Evolutionary conservation across 23 red algal genomes (phyloP).

Genomic region (Pyropia haitanensis): DNA sequence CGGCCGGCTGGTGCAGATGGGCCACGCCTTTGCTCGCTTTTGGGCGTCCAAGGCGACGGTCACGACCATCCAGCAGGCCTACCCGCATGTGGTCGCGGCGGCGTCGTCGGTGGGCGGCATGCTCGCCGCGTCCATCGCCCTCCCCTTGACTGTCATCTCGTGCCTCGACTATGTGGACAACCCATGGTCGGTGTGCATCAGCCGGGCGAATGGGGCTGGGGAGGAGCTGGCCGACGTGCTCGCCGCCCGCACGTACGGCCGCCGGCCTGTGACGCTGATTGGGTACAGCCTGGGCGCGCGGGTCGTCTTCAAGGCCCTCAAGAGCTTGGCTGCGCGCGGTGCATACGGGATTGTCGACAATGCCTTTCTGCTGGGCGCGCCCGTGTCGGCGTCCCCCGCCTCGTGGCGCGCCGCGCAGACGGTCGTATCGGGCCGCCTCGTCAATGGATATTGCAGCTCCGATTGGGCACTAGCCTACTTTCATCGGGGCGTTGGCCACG

Average conservation of each 20-base stretch:
- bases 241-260: constrained; percentile 73
- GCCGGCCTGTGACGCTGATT: constrained; percentile 86
- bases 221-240: constrained; percentile 94
- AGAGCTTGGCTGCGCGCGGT: constrained; percentile 61
- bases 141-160: constrained; percentile 84
- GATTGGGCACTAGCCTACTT: constrained; percentile 98
- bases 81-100: constrained; percentile 78
- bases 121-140: constrained; percentile 80
- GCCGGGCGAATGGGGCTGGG: constrained; percentile 77
- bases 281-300: constrained; percentile 94
- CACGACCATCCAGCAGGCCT: constrained; percentile 78
- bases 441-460: constrained; percentile 73
- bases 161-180: constrained; percentile 94
- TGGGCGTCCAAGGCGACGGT: constrained; percentile 98
- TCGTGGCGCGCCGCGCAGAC: constrained; percentile 60
- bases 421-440: constrained; percentile 74
- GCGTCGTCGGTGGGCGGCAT: constrained; percentile 71
- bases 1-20: constrained; percentile 74
- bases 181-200: constrained; percentile 84
- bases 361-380: constrained; percentile 82
- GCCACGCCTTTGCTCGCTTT: constrained; percentile 90
- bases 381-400: constrained; percentile 66
- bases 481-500: constrained; percentile 73
- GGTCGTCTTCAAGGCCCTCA: constrained; percentile 94
- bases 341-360: constrained; percentile 86